These are phyloP conservation scores for Tuber microsphaerosporum DNA, from an alignment of 495 filamentous ascomycete species.

Conservation along the genomic window DNA sequence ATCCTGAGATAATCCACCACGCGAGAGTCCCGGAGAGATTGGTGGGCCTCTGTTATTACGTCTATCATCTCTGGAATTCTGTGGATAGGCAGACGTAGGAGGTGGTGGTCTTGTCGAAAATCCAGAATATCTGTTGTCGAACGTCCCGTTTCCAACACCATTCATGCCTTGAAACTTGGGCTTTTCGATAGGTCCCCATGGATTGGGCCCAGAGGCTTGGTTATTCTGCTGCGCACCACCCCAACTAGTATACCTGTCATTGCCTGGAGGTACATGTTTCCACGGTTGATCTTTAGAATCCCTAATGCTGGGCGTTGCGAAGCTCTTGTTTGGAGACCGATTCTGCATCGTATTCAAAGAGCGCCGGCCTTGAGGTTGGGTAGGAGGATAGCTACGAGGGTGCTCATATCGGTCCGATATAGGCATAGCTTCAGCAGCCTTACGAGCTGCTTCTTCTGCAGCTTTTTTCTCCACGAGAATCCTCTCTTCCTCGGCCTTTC, in stretches of 20 bases:
- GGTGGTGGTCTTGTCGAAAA: constrained; percentile 34
- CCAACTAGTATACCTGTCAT: constrained; percentile 29
- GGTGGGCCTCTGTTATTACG: constrained; percentile 11
- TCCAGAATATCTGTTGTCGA: constrained; percentile 31
- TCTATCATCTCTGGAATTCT: constrained; percentile 31
- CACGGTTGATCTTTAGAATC: constrained; percentile 34
- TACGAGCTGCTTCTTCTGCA: constrained; percentile 22
- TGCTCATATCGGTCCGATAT: constrained; percentile 18
- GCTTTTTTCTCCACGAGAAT: constrained; percentile 25
- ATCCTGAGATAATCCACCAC: constrained; percentile 28
- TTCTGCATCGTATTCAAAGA: constrained; percentile 19
- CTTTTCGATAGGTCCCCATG: constrained; percentile 38
- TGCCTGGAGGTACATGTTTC: constrained; percentile 21
- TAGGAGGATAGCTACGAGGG: constrained; percentile 15
- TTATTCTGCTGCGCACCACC: constrained; percentile 18
- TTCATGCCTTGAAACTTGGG: constrained; percentile 31
- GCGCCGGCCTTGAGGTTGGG: constrained; percentile 19
- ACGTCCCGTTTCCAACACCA: constrained; percentile 36
- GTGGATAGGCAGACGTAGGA: constrained; percentile 20
- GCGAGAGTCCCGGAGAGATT: constrained; percentile 24
- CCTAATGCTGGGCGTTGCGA: constrained; percentile 25
- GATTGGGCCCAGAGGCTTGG: constrained; percentile 26
- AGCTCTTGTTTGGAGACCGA: constrained; percentile 28
- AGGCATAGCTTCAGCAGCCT: constrained; percentile 15
- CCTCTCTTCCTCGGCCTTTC: constrained; percentile 36